A percentile compares a stretch with the other conserved stretches of the same genome.
Evolutionary conservation across 129 eudicot genomes (phyloP).

Genomic region (Lonicera japonica): DNA sequence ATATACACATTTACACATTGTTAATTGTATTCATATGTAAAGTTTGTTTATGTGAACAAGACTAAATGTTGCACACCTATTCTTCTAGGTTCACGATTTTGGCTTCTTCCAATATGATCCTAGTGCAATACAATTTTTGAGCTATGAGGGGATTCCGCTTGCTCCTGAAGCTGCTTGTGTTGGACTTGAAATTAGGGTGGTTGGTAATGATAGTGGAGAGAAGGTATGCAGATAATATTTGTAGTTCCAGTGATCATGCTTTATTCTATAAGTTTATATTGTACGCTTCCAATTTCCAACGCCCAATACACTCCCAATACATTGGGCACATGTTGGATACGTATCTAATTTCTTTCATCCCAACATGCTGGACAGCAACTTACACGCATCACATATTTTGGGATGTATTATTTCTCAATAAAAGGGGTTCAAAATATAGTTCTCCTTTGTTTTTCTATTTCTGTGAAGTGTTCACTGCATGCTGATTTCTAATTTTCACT

Average conservation of each 20-base stretch:
- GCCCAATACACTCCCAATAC: too few species aligned
- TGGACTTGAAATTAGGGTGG: constrained; percentile 94
- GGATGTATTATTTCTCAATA: too few species aligned
- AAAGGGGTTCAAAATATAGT: too few species aligned
- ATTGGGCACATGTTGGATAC: too few species aligned
- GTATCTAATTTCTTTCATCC: too few species aligned
- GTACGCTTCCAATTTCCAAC: too few species aligned
- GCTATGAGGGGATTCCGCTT: constrained; percentile 95
- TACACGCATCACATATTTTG: too few species aligned
- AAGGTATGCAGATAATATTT: constrained; percentile 44
- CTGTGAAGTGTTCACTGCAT: too few species aligned
- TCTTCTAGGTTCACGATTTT: constrained; percentile 86
- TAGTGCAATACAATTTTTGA: constrained; percentile 69
- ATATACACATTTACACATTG: background rate
- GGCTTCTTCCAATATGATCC: constrained; percentile 97
- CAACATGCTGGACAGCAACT: too few species aligned
- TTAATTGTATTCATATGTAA: background rate
- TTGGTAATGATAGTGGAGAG: constrained; percentile 99
- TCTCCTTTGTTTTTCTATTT: background rate
- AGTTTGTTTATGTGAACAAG: constrained; percentile 7
- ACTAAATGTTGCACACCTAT: constrained; percentile 4
- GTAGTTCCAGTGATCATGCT: too few species aligned
- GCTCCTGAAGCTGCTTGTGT: constrained; percentile 98
- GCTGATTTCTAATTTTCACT: too few species aligned
- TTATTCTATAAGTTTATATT: too few species aligned